Evolutionary conservation across 495 filamentous ascomycete species (phyloP), one percentile per base, ranked within the genome.

Genomic region (Articulospora tetracladia): DNA sequence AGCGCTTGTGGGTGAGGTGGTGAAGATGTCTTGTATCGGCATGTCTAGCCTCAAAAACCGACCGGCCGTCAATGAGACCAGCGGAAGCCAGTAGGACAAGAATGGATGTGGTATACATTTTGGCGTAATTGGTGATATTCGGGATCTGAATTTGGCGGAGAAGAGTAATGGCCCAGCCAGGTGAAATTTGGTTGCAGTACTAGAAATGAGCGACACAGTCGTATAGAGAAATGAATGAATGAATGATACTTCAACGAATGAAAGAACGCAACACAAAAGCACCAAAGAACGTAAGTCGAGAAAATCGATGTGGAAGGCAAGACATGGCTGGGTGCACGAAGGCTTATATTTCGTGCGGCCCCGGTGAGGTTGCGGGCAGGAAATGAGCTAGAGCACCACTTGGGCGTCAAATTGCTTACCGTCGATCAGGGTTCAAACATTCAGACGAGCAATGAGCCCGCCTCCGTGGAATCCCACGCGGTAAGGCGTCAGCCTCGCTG

Each of bases 251-350:
- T 44, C 39, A 44, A 44, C 39, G 39, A 44, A 44, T 3, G 39
- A 17, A 44, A 44, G n/a, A 39, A 53, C 50, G 50, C 15, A 19
- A 44, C 39, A 44, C 39, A 44, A 44, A 44, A 55, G 34, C 51
- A 62, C 59, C 53, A 63, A 67, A 57, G 65, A 67, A 67, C 50
- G 65, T 64, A 62, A 51, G 20, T 64, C 65, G 61, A 67, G 53
- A 61, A 59, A 17, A 52, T 64, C 61, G 65, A 67, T 64, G 52
- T 49, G 34, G 53, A 61, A 24, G 52, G 23, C 55, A 50, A 36
- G 17, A 50, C 46, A 30, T 44, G 13, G 46, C 7, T 27, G 30
- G 58, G 59, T 10, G 34, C 25, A 25, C 3, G 46, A 15, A 36
- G 23, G 28, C 27, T 64, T 67, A 67, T 64, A 67, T 49, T 28